Base-by-base conservation (phyloP, 176 grass and related monocot genomes). In the Cymbopogon citratus region DNA sequence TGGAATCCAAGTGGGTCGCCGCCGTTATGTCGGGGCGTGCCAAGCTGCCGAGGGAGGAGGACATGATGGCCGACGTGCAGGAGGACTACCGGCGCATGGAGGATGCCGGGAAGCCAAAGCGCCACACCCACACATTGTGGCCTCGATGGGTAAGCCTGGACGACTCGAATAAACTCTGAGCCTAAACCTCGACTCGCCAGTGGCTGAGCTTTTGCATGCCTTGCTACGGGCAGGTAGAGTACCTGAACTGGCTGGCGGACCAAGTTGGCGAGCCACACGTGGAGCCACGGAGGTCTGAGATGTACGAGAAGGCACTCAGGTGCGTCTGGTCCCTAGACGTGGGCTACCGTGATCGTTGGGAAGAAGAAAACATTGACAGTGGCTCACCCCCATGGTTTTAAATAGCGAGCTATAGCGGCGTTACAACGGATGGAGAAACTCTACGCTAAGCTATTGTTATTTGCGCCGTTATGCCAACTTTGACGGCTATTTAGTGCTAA, bases 1-100 rank as follows among this genome's bases (percentile, higher is more conserved):
- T 89, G 19, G 79, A 89, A 67, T 63, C 83, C 54, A 89, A 81
- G 83, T 92, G 90, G 90, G 49, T 89, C n/a, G 90, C 84, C 10
- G 69, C 66, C 52, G 69, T 65, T 28, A 69, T 92, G 59, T 92
- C 87, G 3, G 78, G 81, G 36, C 79, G 59, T 24, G 52, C 36
- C 38, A 14, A 33, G 65, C 65, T 92, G 31, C 90, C 87, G 8
- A 56, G 79, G 43, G 70, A 87, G 73, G 81, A 49, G 45, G 76
- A 39, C 70, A 92, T 92, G 87, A 19, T 81, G 43, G 62, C 75
- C 59, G 52, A 84, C 66, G 87, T 87, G 57, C 19, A 19, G 12
- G 61, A 87, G 62, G 23, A 76, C 3, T 87, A 81, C 77, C 70
- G 21, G 15, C 76, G 41, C 1, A 89, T 92, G 87, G 75, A 89